These are phyloP conservation scores for Trichophyton schoenleinii DNA, from an alignment of 2,329 filamentous ascomycete genomes.

Conservation along the genomic window DNA sequence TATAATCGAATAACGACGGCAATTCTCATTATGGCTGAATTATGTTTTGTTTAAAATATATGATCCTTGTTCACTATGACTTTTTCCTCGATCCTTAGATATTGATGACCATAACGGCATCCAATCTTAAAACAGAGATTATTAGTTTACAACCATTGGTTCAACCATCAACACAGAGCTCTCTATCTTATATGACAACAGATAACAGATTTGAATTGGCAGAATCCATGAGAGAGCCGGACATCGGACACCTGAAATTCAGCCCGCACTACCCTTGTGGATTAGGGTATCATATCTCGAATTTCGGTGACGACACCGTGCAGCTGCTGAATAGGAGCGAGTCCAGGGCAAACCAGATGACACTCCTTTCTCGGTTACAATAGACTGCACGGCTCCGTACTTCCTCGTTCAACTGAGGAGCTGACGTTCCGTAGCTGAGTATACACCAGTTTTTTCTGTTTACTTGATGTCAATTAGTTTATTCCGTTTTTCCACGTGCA, in stretches of 20 bases:
- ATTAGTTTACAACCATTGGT: background rate
- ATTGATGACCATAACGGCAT: background rate
- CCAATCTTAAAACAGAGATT: background rate
- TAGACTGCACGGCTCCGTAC: background rate
- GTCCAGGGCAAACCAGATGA: background rate
- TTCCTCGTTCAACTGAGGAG: too few species aligned
- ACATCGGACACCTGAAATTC: background rate
- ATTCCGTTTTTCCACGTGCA: background rate
- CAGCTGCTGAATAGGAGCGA: background rate
- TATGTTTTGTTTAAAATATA: background rate
- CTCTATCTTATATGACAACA: background rate
- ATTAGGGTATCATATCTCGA: background rate
- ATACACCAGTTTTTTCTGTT: background rate
- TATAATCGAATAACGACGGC: conserved; percentile 7
- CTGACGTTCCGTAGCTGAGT: background rate
- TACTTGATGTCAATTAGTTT: background rate
- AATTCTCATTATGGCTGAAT: background rate
- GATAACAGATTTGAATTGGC: background rate
- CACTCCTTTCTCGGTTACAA: background rate
- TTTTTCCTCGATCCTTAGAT: background rate
- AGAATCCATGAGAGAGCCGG: background rate
- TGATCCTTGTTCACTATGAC: background rate
- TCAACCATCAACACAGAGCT: background rate
- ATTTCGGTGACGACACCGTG: background rate
- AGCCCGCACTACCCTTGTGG: background rate